Base-by-base conservation (phyloP, 805 yeast species). In the Myxozyma sirexii region DNA sequence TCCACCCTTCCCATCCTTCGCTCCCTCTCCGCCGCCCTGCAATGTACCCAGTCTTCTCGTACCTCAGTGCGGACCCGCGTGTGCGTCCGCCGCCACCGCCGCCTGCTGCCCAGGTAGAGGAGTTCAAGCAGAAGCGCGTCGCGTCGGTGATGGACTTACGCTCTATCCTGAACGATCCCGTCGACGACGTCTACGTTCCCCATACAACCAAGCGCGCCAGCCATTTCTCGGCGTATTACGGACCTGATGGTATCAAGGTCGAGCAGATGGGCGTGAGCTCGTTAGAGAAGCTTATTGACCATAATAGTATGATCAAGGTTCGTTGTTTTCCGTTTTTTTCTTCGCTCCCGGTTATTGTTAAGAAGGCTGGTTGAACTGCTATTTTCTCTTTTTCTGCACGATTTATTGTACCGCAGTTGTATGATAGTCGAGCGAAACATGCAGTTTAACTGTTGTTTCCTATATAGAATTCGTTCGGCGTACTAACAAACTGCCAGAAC, bases 131-230 rank as follows among this genome's bases (percentile, higher is more conserved):
- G 41, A 57, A 57, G 43, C 57, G 61, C 35, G 57, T 49, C 38
- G 57, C 54, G 37, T 53, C 61, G 10, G 57, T 57, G 15, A 57
- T 57, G 61, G 61, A 58, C 49, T 41, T 58, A n/a, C 57, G 62
- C 35, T 15, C 62, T 7, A 47, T 58, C 21, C 57, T 58, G 33
- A 58, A 58, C 45, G 62, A 58, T 4, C 47, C 50, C 26, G 62
- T 53, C 42, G 57, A 53, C 37, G 60, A 57, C 44, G 45, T 53
- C 6, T 56, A 49, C 55, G 38, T 43, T n/a, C 44, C 51, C 15
- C 21, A 37, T 35, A 26, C 46, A 27, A 24, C 17, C 45, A 43
- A 37, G 31, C 54, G 51, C 1, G 12, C 45, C 15, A 45, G 37
- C 24, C 53, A 39, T 23, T 31, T 44, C 29, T 8, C 53, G 15